Evolutionary conservation across 768 basidiomycete genomes (phyloP).

Genomic region (Thelephora aurantiotincta): DNA sequence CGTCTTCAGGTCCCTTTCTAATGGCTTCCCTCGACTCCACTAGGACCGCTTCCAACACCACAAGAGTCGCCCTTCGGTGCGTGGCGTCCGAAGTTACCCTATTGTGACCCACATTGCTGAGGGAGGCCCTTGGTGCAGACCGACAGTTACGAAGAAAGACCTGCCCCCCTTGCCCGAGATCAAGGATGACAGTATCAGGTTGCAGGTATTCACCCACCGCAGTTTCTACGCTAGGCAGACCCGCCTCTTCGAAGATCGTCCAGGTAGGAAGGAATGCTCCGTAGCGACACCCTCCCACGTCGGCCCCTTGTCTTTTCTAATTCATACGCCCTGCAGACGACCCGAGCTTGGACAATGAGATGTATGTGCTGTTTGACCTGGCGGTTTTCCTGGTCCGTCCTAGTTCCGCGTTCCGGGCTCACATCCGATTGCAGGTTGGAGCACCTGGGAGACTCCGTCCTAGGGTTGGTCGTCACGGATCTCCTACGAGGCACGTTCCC

Average conservation of each 20-base stretch:
- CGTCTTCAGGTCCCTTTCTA: neutral
- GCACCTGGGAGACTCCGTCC: slow-evolving; percentile 64
- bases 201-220: slow-evolving; percentile 64
- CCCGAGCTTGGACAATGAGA: slow-evolving; percentile 72
- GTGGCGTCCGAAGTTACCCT: neutral
- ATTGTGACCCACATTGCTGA: too few species aligned
- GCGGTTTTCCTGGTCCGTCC: neutral
- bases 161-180: slow-evolving; percentile 51
- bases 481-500: slow-evolving; percentile 55
- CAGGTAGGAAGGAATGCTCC: slow-evolving; percentile 2
- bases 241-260: slow-evolving; percentile 63
- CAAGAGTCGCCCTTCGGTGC: slow-evolving; percentile 4
- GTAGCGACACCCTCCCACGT: too few species aligned
- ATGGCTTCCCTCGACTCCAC: neutral
- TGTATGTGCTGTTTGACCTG: slow-evolving; percentile 25
- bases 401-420: neutral
- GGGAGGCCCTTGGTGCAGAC: slow-evolving; percentile 10
- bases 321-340: slow-evolving; percentile 24
- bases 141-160: slow-evolving; percentile 19
- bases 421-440: slow-evolving; percentile 36
- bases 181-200: slow-evolving; percentile 25
- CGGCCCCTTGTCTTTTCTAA: too few species aligned
- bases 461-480: slow-evolving; percentile 50
- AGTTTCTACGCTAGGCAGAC: slow-evolving; percentile 56
- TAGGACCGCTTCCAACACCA: slow-evolving; percentile 5